Evolutionary conservation across 2,329 filamentous ascomycete genomes (phyloP).

Genomic region (Shiraia bambusicola): DNA sequence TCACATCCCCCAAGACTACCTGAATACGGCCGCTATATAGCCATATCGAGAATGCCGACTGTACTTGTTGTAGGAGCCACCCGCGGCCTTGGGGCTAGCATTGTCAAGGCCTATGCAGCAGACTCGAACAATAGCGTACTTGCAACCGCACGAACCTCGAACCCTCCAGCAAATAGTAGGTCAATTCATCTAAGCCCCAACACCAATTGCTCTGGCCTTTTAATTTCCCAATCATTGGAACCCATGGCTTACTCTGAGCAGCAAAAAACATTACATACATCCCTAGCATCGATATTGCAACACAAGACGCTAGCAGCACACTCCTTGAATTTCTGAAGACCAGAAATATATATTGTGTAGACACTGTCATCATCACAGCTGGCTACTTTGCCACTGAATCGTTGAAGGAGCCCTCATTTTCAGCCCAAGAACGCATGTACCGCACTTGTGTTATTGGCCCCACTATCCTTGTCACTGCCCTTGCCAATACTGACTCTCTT

Average conservation of each 20-base stretch:
- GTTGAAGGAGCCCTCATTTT: conserved; percentile 64
- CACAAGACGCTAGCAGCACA: conserved; percentile 31
- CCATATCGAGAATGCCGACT: conserved; percentile 32
- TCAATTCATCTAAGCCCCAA: neutral
- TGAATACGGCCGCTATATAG: neutral
- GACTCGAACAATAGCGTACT: conserved; percentile 53
- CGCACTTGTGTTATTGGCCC: conserved; percentile 65
- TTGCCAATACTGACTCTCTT: conserved; percentile 51
- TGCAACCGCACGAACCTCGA: conserved; percentile 58
- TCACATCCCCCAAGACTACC: neutral
- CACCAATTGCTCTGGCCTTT: no score
- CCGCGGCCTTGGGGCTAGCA: conserved; percentile 64
- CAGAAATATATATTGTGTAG: conserved; percentile 43
- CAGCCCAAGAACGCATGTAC: conserved; percentile 70
- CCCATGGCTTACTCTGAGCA: neutral
- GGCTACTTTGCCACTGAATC: conserved; percentile 70
- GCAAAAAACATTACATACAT: conserved; percentile 57
- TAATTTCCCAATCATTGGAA: no score
- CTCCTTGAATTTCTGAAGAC: conserved; percentile 52
- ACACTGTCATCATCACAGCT: conserved; percentile 64
- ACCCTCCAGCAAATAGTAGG: conserved; percentile 44
- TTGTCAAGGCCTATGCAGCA: conserved; percentile 60
- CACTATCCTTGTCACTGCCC: conserved; percentile 65
- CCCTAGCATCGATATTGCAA: conserved; percentile 57
- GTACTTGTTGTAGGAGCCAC: conserved; percentile 69